These are phyloP conservation scores for Tolypocladium inflatum DNA, from an alignment of 2,329 filamentous ascomycete genomes.

Conservation along the genomic window DNA sequence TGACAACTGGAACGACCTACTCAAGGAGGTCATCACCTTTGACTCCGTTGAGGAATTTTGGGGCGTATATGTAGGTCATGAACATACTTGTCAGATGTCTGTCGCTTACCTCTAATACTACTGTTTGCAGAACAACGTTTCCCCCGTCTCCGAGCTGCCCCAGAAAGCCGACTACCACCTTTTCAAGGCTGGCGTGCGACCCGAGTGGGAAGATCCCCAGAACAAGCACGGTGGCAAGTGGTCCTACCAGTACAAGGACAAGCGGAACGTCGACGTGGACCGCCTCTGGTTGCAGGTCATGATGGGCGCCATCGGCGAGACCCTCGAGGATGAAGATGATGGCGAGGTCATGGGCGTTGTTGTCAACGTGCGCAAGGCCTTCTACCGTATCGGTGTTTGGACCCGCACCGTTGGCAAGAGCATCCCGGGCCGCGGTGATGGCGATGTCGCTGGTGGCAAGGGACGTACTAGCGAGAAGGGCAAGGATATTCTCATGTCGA, in stretches of 20 bases:
- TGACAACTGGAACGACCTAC: slow-evolving; percentile 95
- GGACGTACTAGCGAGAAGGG: slow-evolving; percentile 73
- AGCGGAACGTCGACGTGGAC: slow-evolving; percentile 84
- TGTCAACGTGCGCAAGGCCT: slow-evolving; percentile 96
- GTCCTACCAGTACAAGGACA: slow-evolving; percentile 97
- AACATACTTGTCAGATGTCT: too few species aligned
- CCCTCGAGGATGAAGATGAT: slow-evolving; percentile 86
- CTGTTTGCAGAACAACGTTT: slow-evolving; percentile 84
- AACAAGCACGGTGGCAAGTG: slow-evolving; percentile 99
- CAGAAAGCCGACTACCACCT: slow-evolving; percentile 99
- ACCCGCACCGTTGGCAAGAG: slow-evolving; percentile 87
- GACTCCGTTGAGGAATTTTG: slow-evolving; percentile 99
- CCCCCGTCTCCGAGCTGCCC: slow-evolving; percentile 86
- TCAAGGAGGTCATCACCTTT: slow-evolving; percentile 98
- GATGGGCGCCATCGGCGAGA: slow-evolving; percentile 94
- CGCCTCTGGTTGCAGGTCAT: slow-evolving; percentile 96
- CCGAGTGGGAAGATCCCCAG: slow-evolving; percentile 96
- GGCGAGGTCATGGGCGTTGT: slow-evolving; percentile 99
- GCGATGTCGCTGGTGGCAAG: slow-evolving; percentile 65
- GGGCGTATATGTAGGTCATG: slow-evolving; percentile 83
- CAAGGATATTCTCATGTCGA: slow-evolving; percentile 71
- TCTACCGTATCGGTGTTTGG: slow-evolving; percentile 97
- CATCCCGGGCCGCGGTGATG: slow-evolving; percentile 65
- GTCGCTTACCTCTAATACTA: slow-evolving; percentile 3
- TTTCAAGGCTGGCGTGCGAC: slow-evolving; percentile 94